Evolutionary conservation across 371 early-diverging fungal genomes (phyloP).

Genomic region (Mortierella sp.): DNA sequence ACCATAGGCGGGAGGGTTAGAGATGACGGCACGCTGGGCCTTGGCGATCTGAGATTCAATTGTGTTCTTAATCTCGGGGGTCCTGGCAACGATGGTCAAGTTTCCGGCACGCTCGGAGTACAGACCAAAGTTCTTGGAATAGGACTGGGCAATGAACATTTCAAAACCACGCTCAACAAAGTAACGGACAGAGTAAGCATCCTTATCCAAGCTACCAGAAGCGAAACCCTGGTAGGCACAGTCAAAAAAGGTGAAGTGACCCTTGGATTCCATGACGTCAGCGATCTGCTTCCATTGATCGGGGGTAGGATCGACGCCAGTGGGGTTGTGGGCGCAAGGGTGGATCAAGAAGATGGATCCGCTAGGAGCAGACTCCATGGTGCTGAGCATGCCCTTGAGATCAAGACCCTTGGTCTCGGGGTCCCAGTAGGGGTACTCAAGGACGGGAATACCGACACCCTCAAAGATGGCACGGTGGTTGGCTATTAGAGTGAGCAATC

Average conservation of each 20-base stretch:
- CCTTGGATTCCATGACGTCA: slow-evolving; percentile 77
- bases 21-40: slow-evolving; percentile 86
- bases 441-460: slow-evolving; percentile 84
- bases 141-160: slow-evolving; percentile 90
- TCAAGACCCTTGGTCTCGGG: slow-evolving; percentile 81
- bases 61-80: slow-evolving; percentile 62
- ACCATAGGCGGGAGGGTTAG: slow-evolving; percentile 93
- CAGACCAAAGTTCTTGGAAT: slow-evolving; percentile 97
- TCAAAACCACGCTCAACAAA: slow-evolving; percentile 93
- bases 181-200: slow-evolving; percentile 94
- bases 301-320: slow-evolving; percentile 94
- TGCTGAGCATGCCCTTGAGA: slow-evolving; percentile 78
- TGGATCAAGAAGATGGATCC: slow-evolving; percentile 87
- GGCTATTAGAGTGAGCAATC: slow-evolving; percentile 69
- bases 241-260: slow-evolving; percentile 95
- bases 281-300: slow-evolving; percentile 96
- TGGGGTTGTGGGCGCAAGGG: slow-evolving; percentile 98
- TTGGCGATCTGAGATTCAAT: slow-evolving; percentile 89
- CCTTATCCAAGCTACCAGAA: slow-evolving; percentile 90
- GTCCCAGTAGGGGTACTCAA: slow-evolving; percentile 93
- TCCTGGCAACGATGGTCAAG: slow-evolving; percentile 78
- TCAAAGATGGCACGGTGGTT: slow-evolving; percentile 93
- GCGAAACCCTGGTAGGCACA: slow-evolving; percentile 99
- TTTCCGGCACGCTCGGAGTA: slow-evolving; percentile 95
- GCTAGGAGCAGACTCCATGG: slow-evolving; percentile 77